phyloP scores from a whole-genome alignment of 441 rosid species.

The Iberis amara region DNA sequence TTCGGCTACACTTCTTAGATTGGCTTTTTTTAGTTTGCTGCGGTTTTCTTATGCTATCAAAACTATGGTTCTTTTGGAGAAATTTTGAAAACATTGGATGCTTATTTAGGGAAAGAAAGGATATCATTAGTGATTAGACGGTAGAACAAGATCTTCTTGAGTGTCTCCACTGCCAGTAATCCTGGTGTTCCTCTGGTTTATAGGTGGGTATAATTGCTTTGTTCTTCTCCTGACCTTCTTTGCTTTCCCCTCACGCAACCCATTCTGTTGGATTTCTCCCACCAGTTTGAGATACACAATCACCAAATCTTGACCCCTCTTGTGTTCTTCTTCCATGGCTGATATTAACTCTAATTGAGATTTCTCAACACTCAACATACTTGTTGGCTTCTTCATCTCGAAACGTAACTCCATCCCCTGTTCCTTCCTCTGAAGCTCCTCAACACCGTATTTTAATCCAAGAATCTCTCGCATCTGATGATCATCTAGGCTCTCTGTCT shows the following conservation, averaged over 20 bases:
- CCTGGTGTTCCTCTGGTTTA: conserved; percentile 35
- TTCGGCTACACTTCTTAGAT: too few species aligned
- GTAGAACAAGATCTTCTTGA: too few species aligned
- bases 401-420: conserved; percentile 38
- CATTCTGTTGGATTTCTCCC: conserved; percentile 35
- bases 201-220: conserved; percentile 30
- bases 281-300: conserved; percentile 34
- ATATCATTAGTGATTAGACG: too few species aligned
- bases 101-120: too few species aligned
- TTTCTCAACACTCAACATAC: conserved; percentile 37
- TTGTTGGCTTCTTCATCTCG: conserved; percentile 47
- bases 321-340: conserved; percentile 42
- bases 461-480: conserved; percentile 35
- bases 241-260: conserved; percentile 41
- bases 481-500: conserved; percentile 16
- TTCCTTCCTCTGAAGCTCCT: conserved; percentile 49
- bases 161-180: too few species aligned
- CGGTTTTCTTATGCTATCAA: too few species aligned
- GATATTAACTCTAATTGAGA: conserved; percentile 38
- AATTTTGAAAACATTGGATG: too few species aligned
- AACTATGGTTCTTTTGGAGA: too few species aligned
- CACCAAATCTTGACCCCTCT: conserved; percentile 37
- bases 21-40: too few species aligned
- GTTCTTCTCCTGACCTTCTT: conserved; percentile 41
- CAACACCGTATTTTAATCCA: conserved; percentile 33